Base-by-base conservation (phyloP, 192 early-diverging fungal genomes). In the Piromyces finnis region DNA sequence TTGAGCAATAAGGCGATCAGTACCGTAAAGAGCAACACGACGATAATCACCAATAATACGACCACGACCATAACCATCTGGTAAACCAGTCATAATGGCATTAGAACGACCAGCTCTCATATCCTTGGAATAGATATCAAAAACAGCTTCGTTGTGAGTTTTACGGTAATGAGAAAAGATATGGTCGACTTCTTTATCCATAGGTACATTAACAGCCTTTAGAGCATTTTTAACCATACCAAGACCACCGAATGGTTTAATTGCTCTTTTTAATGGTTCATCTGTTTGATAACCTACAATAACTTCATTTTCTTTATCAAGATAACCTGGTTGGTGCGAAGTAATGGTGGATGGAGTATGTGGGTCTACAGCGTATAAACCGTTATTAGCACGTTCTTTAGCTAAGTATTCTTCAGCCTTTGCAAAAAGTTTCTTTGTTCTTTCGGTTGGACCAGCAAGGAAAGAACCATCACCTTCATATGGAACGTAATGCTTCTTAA, bases 281-380 rank as follows among this genome's bases (percentile, higher is more conserved):
- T 82, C 81, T 28, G 81, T 82, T 35, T 82, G 81, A 30, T 82
- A 82, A 27, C 81, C 81, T 12, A 82, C 79, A 80, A 82, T 81
- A 35, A 82, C 81, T 30, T 82, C 82, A 35, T 82, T 83, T 39
- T 81, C 81, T 32, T 82, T 83, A 78, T 81, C 82, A 35, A 82
- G 81, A 17, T 81, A 82, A 27, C 81, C 81, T 27, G 81, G 81
- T 18, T 29, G 3, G 17, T 82, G 81, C 7, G 78, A 80, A 27
- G 81, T 82, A 29, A 82, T 68, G 13, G 81, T 82, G 1, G 78
- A 77, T 27, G 81, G 81, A 12, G 81, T 82, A 39, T 82, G 81
- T 9, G 29, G 29, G 27, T 82, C 81, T 16, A 82, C 81, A 35
- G 77, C 82, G 14, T 82, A 82, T 37, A 37, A 37, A 37, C 36